Conservation (phyloP, 768 basidiomycete species). For the Boletus barrowsii region DNA sequence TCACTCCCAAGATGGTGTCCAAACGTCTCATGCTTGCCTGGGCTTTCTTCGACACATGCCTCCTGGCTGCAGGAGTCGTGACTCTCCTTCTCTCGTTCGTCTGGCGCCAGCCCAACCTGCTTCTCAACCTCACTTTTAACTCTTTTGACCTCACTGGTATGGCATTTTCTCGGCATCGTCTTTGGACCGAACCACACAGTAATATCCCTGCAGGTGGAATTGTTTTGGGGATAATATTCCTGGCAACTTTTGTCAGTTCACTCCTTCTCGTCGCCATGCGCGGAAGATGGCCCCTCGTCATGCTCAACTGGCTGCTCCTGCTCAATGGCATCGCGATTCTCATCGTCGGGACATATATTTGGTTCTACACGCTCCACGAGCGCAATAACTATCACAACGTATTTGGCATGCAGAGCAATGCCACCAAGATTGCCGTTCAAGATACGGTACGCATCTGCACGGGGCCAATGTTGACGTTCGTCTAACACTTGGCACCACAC, state of each 20-base stretch:
- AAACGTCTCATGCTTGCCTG: slow-evolving; percentile 67
- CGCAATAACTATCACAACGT: slow-evolving; percentile 60
- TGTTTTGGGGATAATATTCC: slow-evolving; percentile 61
- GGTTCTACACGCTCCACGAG: slow-evolving; percentile 79
- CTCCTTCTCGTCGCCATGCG: slow-evolving; percentile 67
- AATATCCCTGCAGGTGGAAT: slow-evolving; percentile 53
- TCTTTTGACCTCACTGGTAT: slow-evolving; percentile 56
- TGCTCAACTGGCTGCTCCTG: slow-evolving; percentile 75
- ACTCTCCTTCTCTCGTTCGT: slow-evolving; percentile 65
- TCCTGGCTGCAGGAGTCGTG: slow-evolving; percentile 68
- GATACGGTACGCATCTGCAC: slow-evolving; percentile 52
- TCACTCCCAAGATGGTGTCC: slow-evolving; percentile 57
- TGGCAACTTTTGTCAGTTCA: slow-evolving; percentile 68
- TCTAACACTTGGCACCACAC: background rate
- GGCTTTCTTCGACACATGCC: slow-evolving; percentile 64
- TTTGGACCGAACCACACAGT: background rate
- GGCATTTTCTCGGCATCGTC: slow-evolving; percentile 17
- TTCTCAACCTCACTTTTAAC: slow-evolving; percentile 72
- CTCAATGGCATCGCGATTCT: slow-evolving; percentile 58
- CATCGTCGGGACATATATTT: slow-evolving; percentile 68
- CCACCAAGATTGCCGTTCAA: slow-evolving; percentile 59
- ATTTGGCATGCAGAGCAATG: slow-evolving; percentile 48
- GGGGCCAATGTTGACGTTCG: background rate
- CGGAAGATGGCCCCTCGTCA: slow-evolving; percentile 64
- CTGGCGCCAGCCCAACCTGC: slow-evolving; percentile 65